These are phyloP conservation scores for Cyclanthera cordifolia DNA, from an alignment of 306 rosid species.

Conservation along the genomic window DNA sequence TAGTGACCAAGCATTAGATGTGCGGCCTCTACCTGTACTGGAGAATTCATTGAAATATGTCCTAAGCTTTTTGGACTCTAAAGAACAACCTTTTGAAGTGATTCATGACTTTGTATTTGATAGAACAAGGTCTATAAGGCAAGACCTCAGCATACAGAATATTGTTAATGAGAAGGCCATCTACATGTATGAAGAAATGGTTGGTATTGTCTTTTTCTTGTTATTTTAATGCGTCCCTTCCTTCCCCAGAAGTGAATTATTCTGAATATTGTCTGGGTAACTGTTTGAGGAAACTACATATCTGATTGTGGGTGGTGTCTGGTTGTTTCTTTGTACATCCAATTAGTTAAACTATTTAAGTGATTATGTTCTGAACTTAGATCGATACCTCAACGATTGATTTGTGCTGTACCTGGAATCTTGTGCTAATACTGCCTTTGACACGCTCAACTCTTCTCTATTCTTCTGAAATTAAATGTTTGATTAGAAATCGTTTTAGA, in stretches of 20 bases:
- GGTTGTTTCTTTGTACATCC: not conserved
- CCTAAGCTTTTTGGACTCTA: slow-evolving; percentile 40
- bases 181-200: slow-evolving; percentile 69
- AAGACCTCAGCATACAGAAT: slow-evolving; percentile 82
- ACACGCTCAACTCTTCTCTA: not conserved
- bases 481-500: not conserved
- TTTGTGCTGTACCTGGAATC: not conserved
- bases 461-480: not conserved
- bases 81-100: slow-evolving; percentile 59
- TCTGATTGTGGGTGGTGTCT: not conserved
- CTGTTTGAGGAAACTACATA: not conserved
- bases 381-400: not conserved
- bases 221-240: not conserved
- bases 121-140: slow-evolving; percentile 88
- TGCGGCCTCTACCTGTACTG: slow-evolving; percentile 66
- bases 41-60: slow-evolving; percentile 60
- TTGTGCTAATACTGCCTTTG: not conserved
- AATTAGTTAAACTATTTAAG: no score
- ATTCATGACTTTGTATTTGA: slow-evolving; percentile 77
- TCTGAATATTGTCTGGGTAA: not conserved
- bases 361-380: not conserved
- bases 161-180: slow-evolving; percentile 46
- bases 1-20: slow-evolving; percentile 51
- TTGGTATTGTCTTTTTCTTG: slow-evolving; percentile 17
- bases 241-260: not conserved